These are phyloP conservation scores for Isatis tinctoria DNA, from an alignment of 345 rosid genomes.

Conservation along the genomic window DNA sequence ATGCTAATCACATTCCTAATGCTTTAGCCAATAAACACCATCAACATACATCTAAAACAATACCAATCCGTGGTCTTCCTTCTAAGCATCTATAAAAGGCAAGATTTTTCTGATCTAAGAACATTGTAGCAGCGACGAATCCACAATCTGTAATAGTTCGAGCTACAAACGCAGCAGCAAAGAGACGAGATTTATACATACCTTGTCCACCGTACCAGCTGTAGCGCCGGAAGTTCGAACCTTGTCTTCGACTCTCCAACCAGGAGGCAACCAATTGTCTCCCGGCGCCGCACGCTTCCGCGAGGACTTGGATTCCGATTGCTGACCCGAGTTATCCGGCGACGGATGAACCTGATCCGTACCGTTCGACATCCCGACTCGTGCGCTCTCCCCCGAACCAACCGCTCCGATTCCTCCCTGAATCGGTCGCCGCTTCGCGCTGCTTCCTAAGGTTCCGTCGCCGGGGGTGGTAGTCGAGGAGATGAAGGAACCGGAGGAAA, in stretches of 20 bases:
- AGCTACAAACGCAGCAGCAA: background rate
- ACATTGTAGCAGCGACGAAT: background rate
- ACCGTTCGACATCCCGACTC: constrained; percentile 16
- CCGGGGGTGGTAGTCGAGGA: constrained; percentile 16
- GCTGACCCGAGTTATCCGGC: background rate
- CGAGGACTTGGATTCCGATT: constrained; percentile 14
- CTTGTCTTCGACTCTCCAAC: constrained; percentile 76
- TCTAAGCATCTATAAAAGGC: background rate
- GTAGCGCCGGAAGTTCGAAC: constrained; percentile 68
- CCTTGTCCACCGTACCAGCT: constrained; percentile 78
- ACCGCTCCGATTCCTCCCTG: background rate
- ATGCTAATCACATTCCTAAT: background rate
- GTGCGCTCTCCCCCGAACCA: background rate
- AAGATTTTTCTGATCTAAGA: background rate
- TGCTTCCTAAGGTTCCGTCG: constrained; percentile 18
- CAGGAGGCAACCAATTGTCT: constrained; percentile 57
- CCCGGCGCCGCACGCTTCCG: constrained; percentile 21
- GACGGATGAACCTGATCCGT: background rate
- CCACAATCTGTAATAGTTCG: too few species aligned
- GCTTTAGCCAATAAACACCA: background rate
- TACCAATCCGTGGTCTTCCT: background rate
- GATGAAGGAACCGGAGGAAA: constrained; percentile 41
- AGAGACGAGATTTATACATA: constrained; percentile 17
- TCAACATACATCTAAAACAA: background rate
- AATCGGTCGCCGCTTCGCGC: background rate